Conservation (phyloP, 345 rosid species). For the Barbarea vulgaris region DNA sequence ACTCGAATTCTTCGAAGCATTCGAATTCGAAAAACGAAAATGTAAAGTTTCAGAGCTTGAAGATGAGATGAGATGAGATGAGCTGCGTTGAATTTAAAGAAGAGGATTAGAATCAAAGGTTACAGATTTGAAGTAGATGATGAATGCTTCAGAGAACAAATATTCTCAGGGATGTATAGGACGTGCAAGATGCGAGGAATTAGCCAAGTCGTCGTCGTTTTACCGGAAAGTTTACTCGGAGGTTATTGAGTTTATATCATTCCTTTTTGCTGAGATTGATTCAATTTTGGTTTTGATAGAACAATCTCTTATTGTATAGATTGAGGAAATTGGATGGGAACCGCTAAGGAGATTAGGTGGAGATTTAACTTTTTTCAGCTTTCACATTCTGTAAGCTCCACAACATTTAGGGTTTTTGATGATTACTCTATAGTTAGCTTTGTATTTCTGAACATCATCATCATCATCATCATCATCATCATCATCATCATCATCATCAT, state of each 20-base stretch:
- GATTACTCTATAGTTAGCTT: background rate
- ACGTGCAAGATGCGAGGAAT: slow-evolving; percentile 47
- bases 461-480: background rate
- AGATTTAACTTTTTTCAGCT: slow-evolving; percentile 61
- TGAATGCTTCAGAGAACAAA: background rate
- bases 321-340: slow-evolving; percentile 91
- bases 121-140: background rate
- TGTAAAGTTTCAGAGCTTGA: slow-evolving; percentile 1
- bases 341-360: slow-evolving; percentile 53
- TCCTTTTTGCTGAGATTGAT: background rate
- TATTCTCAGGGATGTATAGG: slow-evolving; percentile 37
- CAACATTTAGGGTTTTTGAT: background rate
- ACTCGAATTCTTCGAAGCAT: slow-evolving; percentile 4
- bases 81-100: background rate
- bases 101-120: background rate
- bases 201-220: slow-evolving; percentile 57
- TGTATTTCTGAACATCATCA: background rate
- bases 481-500: background rate
- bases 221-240: slow-evolving; percentile 62
- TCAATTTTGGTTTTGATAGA: background rate
- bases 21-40: slow-evolving; percentile 3
- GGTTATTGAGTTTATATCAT: slow-evolving; percentile 47
- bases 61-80: slow-evolving; percentile 18
- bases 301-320: too few relatives aligned
- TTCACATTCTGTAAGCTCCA: slow-evolving; percentile 62